A percentile compares a stretch with the other conserved stretches of the same genome.
Evolutionary conservation across 805 yeast species (phyloP).

Genomic region (Yarrowia sp.): DNA sequence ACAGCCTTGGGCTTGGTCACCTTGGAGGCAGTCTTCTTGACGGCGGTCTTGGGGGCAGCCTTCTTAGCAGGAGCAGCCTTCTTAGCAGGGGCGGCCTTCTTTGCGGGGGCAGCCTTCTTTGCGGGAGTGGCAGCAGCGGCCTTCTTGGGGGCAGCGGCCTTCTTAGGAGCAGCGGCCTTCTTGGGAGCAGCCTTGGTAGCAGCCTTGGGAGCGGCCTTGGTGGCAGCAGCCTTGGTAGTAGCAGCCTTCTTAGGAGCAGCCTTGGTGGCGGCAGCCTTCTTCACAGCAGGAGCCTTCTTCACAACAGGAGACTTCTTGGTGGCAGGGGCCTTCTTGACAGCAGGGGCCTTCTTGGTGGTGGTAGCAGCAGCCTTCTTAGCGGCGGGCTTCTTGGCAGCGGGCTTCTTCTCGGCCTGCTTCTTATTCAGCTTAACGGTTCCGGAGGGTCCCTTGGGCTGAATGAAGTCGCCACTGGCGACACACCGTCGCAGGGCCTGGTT

Average conservation of each 20-base stretch:
- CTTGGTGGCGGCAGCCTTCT: conserved; percentile 30
- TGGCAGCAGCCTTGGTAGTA: conserved; percentile 36
- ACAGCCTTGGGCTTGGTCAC: conserved; percentile 32
- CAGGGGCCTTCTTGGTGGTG: conserved; percentile 37
- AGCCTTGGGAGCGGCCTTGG: conserved; percentile 32
- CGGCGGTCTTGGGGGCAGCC: conserved; percentile 31
- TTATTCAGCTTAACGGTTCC: conserved; percentile 74
- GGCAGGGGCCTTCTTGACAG: conserved; percentile 33
- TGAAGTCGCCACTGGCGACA: conserved; percentile 69
- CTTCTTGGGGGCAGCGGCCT: conserved; percentile 33
- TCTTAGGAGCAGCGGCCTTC: conserved; percentile 36
- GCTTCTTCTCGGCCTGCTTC: conserved; percentile 43
- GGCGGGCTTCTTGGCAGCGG: conserved; percentile 35
- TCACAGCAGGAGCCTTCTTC: conserved; percentile 37
- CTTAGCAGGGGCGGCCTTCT: conserved; percentile 30
- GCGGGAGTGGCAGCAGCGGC: conserved; percentile 31
- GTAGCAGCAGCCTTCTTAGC: conserved; percentile 29
- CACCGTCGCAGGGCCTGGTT: conserved; percentile 77
- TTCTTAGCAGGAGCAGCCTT: conserved; percentile 33
- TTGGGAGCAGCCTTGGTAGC: conserved; percentile 35
- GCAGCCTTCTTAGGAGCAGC: conserved; percentile 38
- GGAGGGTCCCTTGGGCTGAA: conserved; percentile 87
- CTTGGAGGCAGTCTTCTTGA: conserved; percentile 37
- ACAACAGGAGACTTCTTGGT: conserved; percentile 32
- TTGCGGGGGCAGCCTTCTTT: conserved; percentile 33